phyloP scores from a whole-genome alignment of 1,139 yeast genomes.

The Diutina catenulata region DNA sequence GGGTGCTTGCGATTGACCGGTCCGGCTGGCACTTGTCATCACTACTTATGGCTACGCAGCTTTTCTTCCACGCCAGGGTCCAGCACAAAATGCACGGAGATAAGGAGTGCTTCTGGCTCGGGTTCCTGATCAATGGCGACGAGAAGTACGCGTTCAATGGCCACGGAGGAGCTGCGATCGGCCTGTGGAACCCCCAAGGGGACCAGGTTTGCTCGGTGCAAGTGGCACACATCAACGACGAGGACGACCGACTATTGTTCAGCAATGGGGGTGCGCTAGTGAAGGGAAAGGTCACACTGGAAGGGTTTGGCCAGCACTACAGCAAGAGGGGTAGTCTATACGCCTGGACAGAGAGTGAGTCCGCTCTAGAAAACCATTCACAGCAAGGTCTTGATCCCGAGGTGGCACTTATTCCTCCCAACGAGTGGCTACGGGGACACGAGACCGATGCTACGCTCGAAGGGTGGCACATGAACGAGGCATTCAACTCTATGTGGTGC shows the following conservation, averaged over 20 bases:
- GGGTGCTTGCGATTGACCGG: slow-evolving; percentile 10
- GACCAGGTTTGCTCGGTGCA: slow-evolving; percentile 8
- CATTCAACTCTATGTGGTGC: neutral
- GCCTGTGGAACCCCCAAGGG: slow-evolving; percentile 6
- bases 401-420: neutral
- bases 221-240: slow-evolving; percentile 8
- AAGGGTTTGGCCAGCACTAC: slow-evolving; percentile 8
- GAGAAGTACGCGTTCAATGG: slow-evolving; percentile 9
- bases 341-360: neutral
- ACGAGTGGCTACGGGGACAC: neutral
- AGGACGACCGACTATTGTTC: slow-evolving; percentile 8
- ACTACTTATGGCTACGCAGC: slow-evolving; percentile 8
- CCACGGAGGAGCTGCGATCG: slow-evolving; percentile 10
- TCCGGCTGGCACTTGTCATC: slow-evolving; percentile 9
- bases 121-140: slow-evolving; percentile 9
- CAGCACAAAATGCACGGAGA: slow-evolving; percentile 10
- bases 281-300: slow-evolving; percentile 7
- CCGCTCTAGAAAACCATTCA: neutral
- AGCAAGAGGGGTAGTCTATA: neutral
- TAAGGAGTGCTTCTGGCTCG: slow-evolving; percentile 12
- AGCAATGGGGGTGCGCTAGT: slow-evolving; percentile 8
- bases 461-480: neutral
- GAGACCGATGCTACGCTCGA: neutral
- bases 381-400: neutral
- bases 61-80: slow-evolving; percentile 8